Base-by-base conservation (phyloP, 2,329 filamentous ascomycete species). In the Canariomyces notabilis region DNA sequence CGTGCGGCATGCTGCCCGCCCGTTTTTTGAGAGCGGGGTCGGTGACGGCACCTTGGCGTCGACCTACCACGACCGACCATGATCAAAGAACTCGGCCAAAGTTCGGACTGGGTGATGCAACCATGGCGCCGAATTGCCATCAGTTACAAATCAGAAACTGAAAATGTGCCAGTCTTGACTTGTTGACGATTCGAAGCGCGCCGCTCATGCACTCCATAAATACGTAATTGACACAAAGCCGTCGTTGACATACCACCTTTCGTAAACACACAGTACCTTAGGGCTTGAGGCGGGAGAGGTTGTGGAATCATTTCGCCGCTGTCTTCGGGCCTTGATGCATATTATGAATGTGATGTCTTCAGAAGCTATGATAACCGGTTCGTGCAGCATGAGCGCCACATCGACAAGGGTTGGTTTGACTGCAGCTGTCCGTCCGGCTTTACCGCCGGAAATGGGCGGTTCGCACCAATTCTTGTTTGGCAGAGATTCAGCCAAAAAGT, bases 41-140 rank as follows among this genome's bases (percentile, higher is more conserved):
- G 18, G 44, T n/a, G 38, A 39, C 22, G 44, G 42, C 31, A 48
- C 19, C 35, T 34, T 39, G 42, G 45, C 38, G 40, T 40, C 21
- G 19, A n/a, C n/a, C n/a, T n/a, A n/a, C n/a, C n/a, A n/a, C n/a
- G n/a, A n/a, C n/a, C n/a, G n/a, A 16, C 38, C 32, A 37, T 41
- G 29, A 26, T 39, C 12, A 14, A 4, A 33, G 26, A 20, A 32
- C 21, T 50, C 44, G 51, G 53, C 41, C 41, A 18, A 50, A 47
- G 44, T 37, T 56, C 51, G 51, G 53, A 16, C 29, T 40, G 49
- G 38, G 46, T 55, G 54, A 54, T 57, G 52, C 52, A 56, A 54
- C 40, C 29, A 54, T 52, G 42, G 42, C 37, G 48, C 52, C 37
- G 41, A 40, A 40, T 40, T 41, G 42, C 43, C 48, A 37, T 49